Evolutionary conservation across 106 monocot genomes (phyloP).

Genomic region (Acorus gramineus): DNA sequence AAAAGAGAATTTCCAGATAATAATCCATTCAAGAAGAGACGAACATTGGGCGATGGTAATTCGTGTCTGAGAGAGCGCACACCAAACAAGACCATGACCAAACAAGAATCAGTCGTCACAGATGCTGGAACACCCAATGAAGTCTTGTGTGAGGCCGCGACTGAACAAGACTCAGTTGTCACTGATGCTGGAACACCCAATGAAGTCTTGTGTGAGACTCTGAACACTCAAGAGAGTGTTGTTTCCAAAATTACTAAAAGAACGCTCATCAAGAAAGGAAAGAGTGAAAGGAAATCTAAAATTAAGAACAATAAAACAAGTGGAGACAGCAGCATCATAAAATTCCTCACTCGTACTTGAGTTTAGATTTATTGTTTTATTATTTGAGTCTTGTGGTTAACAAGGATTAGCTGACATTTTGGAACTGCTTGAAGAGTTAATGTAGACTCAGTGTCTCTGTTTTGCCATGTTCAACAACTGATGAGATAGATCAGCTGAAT

Average conservation of each 20-base stretch:
- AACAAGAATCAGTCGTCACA: constrained; percentile 3
- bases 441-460: no score
- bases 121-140: background rate
- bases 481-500: no score
- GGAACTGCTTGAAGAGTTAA: no score
- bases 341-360: constrained; percentile 36
- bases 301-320: constrained; percentile 16
- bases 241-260: constrained; percentile 5
- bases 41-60: constrained; percentile 19
- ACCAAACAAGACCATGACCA: background rate
- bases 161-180: constrained; percentile 2
- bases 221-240: constrained; percentile 27
- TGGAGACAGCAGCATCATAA: constrained; percentile 31
- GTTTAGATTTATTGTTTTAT: background rate
- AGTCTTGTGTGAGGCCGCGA: background rate
- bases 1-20: constrained; percentile 38
- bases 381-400: no score
- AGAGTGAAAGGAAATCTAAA: constrained; percentile 15
- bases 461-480: no score
- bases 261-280: background rate
- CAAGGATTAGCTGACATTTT: no score
- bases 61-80: background rate
- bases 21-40: constrained; percentile 73
- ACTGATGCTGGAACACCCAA: background rate
- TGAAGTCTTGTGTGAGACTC: background rate